Base-by-base conservation (phyloP, 1,284 basidiomycete genomes). In the Abortiporus biennis region DNA sequence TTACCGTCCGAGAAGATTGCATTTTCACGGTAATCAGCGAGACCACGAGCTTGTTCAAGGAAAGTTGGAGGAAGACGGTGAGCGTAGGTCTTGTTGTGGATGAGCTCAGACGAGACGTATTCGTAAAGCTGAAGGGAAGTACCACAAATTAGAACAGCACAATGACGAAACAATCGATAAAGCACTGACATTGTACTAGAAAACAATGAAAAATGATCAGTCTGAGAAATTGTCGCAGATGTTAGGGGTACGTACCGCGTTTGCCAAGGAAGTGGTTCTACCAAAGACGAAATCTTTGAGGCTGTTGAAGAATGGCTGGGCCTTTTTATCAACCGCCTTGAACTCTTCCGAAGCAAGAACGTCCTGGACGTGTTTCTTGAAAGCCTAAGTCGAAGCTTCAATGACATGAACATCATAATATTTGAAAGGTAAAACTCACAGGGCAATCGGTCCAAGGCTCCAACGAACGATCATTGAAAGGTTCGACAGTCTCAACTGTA, bases 371-470 rank as follows among this genome's bases (percentile, higher is more conserved):
- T 85, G 85, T 48, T 72, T 72, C 51, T 79, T 64, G 58, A 86
- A 86, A 15, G 69, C 68, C 80, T 82, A 47, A 19, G 47, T 5
- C n/a, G 36, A 16, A 2, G 6, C 3, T 19, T 38, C 17, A 31
- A 25, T 11, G 12, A 43, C 22, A 30, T 21, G 35, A 35, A 16
- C 17, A 8, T 30, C 19, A 35, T 9, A 37, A 36, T 43, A 45
- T 16, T 32, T 25, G 29, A 21, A 43, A 37, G n/a, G n/a, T 19
- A 29, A 24, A 24, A 63, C 74, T 27, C 62, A 85, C 84, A 4
- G 81, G 83, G 65, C 88, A 92, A 54, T 78, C 70, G 13, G 86
- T 90, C 85, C 85, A 93, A 46, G 82, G 80, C 62, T 93, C 89
- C 51, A 93, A 70, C 25, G 85, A 85, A 52, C 85, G 77, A 56